phyloP scores from a whole-genome alignment of 108 stramenopile genomes.

The Schizochytrium sp. region DNA sequence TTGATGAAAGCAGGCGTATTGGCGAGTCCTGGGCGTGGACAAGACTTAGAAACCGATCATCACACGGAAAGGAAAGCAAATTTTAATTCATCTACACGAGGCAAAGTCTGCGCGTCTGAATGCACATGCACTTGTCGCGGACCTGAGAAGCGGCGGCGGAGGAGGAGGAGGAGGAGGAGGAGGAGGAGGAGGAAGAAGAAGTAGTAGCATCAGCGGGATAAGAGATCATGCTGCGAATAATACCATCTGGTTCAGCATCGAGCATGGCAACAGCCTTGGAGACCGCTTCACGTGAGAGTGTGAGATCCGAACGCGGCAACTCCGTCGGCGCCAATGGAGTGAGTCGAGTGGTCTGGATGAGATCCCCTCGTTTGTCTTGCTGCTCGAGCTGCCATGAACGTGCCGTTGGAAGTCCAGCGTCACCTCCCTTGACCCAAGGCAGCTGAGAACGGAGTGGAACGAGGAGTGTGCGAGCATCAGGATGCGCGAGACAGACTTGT shows the following conservation, averaged over 20 bases:
- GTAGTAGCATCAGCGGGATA: background rate
- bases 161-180: background rate
- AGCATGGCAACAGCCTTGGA: background rate
- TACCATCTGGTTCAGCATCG: background rate
- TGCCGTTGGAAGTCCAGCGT: background rate
- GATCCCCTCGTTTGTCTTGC: background rate
- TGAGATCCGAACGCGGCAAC: background rate
- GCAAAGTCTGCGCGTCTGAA: background rate
- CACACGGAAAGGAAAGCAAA: no score
- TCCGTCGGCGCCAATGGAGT: background rate
- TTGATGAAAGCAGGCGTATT: no score
- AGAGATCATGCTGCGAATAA: background rate
- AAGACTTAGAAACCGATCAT: no score
- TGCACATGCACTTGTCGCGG: background rate
- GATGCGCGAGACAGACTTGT: background rate
- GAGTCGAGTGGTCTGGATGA: background rate
- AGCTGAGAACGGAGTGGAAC: constrained; percentile 9
- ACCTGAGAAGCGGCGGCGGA: background rate
- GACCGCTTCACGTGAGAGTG: background rate
- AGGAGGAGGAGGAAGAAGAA: background rate
- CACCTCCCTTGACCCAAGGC: constrained; percentile 1
- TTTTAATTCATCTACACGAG: background rate
- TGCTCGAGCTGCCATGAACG: background rate
- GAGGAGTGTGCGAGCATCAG: background rate
- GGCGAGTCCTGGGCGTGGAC: no score